phyloP scores from a whole-genome alignment of 345 rosid genomes.

The Camelina sativa region DNA sequence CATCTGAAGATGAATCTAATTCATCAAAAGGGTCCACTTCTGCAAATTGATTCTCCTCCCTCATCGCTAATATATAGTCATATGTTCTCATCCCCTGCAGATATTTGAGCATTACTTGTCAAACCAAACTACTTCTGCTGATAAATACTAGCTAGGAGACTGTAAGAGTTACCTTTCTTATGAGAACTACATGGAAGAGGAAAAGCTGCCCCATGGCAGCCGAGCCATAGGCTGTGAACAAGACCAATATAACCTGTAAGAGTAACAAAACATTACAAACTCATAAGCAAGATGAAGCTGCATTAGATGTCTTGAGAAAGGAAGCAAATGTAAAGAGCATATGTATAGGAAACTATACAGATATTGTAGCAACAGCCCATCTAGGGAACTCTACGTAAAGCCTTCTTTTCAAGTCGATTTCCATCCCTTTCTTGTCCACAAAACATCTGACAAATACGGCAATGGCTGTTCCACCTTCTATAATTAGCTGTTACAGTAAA shows the following conservation, averaged over 20 bases:
- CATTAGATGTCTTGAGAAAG: slow-evolving; percentile 1
- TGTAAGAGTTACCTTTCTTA: slow-evolving; percentile 71
- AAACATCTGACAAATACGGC: slow-evolving; percentile 92
- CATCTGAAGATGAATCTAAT: slow-evolving; percentile 80
- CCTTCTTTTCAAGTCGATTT: slow-evolving; percentile 63
- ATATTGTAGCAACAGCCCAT: slow-evolving; percentile 77
- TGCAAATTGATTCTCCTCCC: slow-evolving; percentile 72
- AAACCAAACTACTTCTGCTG: not conserved
- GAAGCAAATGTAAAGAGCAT: slow-evolving; percentile 11
- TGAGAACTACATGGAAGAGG: slow-evolving; percentile 92
- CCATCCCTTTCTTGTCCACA: slow-evolving; percentile 81
- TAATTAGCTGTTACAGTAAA: slow-evolving; percentile 58
- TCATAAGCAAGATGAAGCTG: slow-evolving; percentile 16
- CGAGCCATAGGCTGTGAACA: slow-evolving; percentile 80
- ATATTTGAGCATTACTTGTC: slow-evolving; percentile 22
- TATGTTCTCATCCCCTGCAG: slow-evolving; percentile 95
- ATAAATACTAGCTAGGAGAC: not conserved
- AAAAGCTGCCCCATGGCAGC: slow-evolving; percentile 98
- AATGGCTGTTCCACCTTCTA: slow-evolving; percentile 92
- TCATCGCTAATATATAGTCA: slow-evolving; percentile 94
- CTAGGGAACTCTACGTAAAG: slow-evolving; percentile 72
- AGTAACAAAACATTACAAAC: slow-evolving; percentile 30
- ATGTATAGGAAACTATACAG: slow-evolving; percentile 49
- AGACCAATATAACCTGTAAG: slow-evolving; percentile 68
- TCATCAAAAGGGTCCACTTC: slow-evolving; percentile 76